phyloP scores from a whole-genome alignment of 1,284 basidiomycete species.

The Phylloboletellus chloephorus region DNA sequence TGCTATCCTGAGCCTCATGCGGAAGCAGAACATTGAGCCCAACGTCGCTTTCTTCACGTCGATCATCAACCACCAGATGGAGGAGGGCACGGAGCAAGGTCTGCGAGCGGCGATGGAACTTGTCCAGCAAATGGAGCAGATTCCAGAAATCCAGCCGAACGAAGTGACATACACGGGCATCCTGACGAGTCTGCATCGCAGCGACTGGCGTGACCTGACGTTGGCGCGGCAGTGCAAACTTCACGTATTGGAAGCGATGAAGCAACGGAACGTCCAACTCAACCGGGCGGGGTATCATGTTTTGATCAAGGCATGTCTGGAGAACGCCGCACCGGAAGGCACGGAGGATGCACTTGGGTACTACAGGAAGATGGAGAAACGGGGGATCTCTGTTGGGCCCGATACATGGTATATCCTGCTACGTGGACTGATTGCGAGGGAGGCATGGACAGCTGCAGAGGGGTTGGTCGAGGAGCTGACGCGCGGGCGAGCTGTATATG shows the following conservation, averaged over 20 bases:
- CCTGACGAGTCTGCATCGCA: slow-evolving; percentile 55
- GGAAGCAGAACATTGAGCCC: slow-evolving; percentile 63
- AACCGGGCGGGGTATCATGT: slow-evolving; percentile 69
- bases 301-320: slow-evolving; percentile 60
- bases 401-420: slow-evolving; percentile 77
- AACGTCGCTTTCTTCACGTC: slow-evolving; percentile 70
- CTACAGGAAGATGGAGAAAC: slow-evolving; percentile 59
- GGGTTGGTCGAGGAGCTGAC: slow-evolving; percentile 59
- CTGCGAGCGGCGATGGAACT: slow-evolving; percentile 63
- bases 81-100: slow-evolving; percentile 45
- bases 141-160: slow-evolving; percentile 54
- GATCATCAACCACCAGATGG: slow-evolving; percentile 69
- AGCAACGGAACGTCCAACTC: slow-evolving; percentile 44
- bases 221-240: slow-evolving; percentile 42
- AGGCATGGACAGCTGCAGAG: slow-evolving; percentile 54
- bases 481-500: slow-evolving; percentile 34
- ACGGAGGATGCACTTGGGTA: slow-evolving; percentile 53
- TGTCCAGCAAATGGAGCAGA: slow-evolving; percentile 64
- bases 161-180: slow-evolving; percentile 71
- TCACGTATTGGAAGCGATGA: slow-evolving; percentile 59
- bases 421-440: slow-evolving; percentile 49
- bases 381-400: slow-evolving; percentile 45
- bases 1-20: slow-evolving; percentile 64
- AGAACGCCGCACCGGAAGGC: slow-evolving; percentile 43
- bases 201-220: slow-evolving; percentile 40